These are phyloP conservation scores for Diaporthe citrichinensis DNA, from an alignment of 2,329 filamentous ascomycete species.

Conservation along the genomic window DNA sequence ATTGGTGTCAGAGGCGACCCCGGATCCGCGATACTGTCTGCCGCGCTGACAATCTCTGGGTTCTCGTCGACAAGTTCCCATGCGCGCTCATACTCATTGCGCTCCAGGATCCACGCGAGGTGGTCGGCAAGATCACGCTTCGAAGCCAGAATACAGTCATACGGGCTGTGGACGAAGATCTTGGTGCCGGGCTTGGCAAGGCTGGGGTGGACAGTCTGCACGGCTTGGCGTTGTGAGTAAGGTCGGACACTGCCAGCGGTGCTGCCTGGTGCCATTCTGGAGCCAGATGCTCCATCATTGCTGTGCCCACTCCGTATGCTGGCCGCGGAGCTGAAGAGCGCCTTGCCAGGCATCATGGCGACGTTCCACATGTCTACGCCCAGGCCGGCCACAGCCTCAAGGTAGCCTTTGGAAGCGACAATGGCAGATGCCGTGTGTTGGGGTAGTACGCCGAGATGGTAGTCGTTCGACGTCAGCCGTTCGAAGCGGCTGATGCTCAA, in stretches of 20 bases:
- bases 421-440: conserved; percentile 75
- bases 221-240: conserved; percentile 43
- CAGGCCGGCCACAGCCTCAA: conserved; percentile 81
- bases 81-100: conserved; percentile 83
- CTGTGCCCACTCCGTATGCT: conserved; percentile 78
- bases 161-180: conserved; percentile 96
- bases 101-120: conserved; percentile 86
- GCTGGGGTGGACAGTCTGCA: conserved; percentile 64
- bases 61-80: conserved; percentile 93
- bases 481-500: conserved; percentile 90
- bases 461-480: conserved; percentile 87
- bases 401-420: conserved; percentile 76
- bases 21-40: conserved; percentile 57
- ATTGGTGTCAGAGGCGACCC: conserved; percentile 54
- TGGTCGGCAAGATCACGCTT: conserved; percentile 90
- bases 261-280: conserved; percentile 56
- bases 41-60: conserved; percentile 75
- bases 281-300: conserved; percentile 70
- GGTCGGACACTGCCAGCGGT: conserved; percentile 52
- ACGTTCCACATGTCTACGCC: conserved; percentile 90
- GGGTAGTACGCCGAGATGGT: conserved; percentile 88
- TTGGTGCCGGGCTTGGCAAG: conserved; percentile 72
- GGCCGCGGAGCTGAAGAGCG: conserved; percentile 88
- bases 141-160: conserved; percentile 94
- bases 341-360: conserved; percentile 82